Conservation (phyloP, 139 green algal genomes). For the Chlorella ohadii region DNA sequence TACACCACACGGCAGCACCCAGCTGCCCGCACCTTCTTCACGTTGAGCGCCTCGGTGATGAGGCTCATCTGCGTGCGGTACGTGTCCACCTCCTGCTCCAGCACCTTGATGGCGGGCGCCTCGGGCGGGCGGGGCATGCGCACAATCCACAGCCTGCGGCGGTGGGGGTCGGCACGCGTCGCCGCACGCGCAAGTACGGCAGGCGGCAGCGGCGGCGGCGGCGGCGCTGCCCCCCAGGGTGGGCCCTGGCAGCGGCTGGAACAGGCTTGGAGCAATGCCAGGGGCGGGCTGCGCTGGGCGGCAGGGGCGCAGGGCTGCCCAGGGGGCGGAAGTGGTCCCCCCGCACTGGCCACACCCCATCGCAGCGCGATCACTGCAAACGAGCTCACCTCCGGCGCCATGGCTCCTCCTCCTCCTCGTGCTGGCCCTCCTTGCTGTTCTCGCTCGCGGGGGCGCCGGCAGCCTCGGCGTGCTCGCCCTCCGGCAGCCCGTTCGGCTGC, state of each 20-base stretch:
- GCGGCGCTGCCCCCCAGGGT: neutral
- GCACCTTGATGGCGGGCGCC: slow-evolving; percentile 16
- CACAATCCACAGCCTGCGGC: slow-evolving; percentile 55
- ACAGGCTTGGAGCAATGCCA: no score
- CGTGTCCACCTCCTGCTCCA: slow-evolving; percentile 53
- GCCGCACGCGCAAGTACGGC: neutral
- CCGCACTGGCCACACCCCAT: no score
- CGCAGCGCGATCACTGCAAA: neutral
- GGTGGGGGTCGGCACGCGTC: no score
- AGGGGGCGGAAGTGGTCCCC: no score
- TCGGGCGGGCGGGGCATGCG: slow-evolving; percentile 56
- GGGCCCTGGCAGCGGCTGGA: no score
- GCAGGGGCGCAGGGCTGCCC: no score
- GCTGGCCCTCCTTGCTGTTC: neutral
- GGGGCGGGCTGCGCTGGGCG: no score
- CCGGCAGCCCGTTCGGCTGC: neutral
- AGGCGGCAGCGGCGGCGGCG: neutral
- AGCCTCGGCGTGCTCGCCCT: neutral
- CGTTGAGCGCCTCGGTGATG: slow-evolving; percentile 54
- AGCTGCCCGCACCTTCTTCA: slow-evolving; percentile 48
- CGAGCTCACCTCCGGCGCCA: slow-evolving; percentile 31
- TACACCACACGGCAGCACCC: neutral
- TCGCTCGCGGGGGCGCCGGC: neutral
- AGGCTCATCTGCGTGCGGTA: slow-evolving; percentile 47
- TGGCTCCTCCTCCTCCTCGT: slow-evolving; percentile 11